phyloP scores from a whole-genome alignment of 116 monocot species.

The Posidonia oceanica region DNA sequence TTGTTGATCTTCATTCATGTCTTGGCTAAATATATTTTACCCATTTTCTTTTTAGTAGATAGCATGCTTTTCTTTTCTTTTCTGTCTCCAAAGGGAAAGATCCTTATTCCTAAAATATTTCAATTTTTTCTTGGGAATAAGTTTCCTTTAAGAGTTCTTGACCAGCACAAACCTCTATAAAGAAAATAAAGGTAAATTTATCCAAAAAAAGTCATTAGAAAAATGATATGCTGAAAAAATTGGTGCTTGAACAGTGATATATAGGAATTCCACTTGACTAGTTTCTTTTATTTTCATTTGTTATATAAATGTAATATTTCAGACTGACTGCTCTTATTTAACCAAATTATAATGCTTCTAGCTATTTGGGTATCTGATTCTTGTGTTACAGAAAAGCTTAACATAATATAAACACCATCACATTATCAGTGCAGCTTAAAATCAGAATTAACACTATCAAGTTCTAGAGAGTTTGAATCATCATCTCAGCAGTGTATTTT shows the following conservation, averaged over 20 bases:
- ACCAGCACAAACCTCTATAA: slow-evolving; percentile 4
- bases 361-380: too few relatives aligned
- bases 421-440: too few relatives aligned
- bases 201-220: neutral
- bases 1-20: neutral
- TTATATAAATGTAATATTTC: too few relatives aligned
- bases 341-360: too few relatives aligned
- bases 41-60: neutral
- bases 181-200: neutral
- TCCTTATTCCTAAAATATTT: too few relatives aligned
- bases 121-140: too few relatives aligned
- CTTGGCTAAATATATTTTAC: neutral
- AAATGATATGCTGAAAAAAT: neutral
- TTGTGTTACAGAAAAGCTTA: too few relatives aligned
- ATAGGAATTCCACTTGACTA: neutral
- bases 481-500: too few relatives aligned
- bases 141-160: neutral
- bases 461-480: too few relatives aligned
- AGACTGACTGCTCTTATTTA: too few relatives aligned
- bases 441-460: too few relatives aligned
- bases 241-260: neutral
- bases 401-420: too few relatives aligned
- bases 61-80: neutral
- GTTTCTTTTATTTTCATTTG: neutral
- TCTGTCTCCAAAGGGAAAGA: neutral